phyloP scores from a whole-genome alignment of 768 basidiomycete species.

The Collybia nuda region DNA sequence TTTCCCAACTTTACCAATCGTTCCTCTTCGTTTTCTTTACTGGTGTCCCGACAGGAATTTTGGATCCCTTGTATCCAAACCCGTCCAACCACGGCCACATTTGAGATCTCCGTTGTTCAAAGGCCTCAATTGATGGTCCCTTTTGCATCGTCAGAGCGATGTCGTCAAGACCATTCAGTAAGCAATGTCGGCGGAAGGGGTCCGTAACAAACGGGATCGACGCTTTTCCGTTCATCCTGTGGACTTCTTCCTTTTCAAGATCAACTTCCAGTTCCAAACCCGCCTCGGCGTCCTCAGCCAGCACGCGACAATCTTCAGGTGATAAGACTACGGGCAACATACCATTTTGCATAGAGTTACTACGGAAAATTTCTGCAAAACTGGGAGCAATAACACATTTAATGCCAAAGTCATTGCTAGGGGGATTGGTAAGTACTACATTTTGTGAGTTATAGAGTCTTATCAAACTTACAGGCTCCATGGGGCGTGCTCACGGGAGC shows the following conservation, averaged over 20 bases:
- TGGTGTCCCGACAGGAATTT: slow-evolving; percentile 54
- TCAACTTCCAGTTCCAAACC: slow-evolving; percentile 82
- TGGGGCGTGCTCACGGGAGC: slow-evolving; percentile 88
- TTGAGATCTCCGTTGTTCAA: slow-evolving; percentile 76
- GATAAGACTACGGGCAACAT: slow-evolving; percentile 80
- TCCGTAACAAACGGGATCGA: slow-evolving; percentile 81
- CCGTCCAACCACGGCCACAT: slow-evolving; percentile 97
- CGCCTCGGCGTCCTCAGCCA: slow-evolving; percentile 76
- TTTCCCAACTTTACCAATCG: slow-evolving; percentile 60
- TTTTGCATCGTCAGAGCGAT: slow-evolving; percentile 92
- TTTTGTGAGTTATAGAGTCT: slow-evolving; percentile 1
- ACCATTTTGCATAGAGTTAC: slow-evolving; percentile 91
- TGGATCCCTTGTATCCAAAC: slow-evolving; percentile 82
- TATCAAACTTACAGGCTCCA: slow-evolving; percentile 69
- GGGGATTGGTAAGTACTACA: not conserved
- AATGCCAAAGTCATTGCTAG: slow-evolving; percentile 87
- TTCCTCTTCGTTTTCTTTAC: slow-evolving; percentile 48
- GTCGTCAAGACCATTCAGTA: slow-evolving; percentile 95
- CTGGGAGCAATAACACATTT: slow-evolving; percentile 85
- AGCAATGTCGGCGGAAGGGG: slow-evolving; percentile 88
- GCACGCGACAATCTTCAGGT: slow-evolving; percentile 65
- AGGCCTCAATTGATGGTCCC: slow-evolving; percentile 65
- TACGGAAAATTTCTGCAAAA: slow-evolving; percentile 90
- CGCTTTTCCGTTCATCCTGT: slow-evolving; percentile 69
- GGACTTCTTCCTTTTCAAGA: slow-evolving; percentile 77